Base-by-base conservation (phyloP, 2,329 filamentous ascomycete species). In the Diplodia sapinea region DNA sequence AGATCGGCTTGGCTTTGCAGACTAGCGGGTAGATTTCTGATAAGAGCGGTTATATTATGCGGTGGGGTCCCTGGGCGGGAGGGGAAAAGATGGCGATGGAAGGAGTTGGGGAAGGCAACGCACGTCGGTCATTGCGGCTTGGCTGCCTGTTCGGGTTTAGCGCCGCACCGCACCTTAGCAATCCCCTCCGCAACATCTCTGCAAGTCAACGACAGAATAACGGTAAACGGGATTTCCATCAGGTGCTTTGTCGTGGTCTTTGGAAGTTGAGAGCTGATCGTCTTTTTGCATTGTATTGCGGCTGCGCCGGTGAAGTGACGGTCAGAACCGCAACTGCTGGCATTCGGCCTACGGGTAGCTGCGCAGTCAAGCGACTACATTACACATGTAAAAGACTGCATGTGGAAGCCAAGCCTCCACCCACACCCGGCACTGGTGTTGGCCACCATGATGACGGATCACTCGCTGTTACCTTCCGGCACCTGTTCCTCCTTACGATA, bases 141-240 rank as follows among this genome's bases (percentile, higher is more conserved):
- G 59, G 59, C 59, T 63, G 29, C 59, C 59, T 26, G 4, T 63
- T 63, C 5, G 59, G 59, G 59, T 29, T 20, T 51, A 47, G 43
- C 9, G 43, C 43, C 7, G 2, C 4, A 2, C 43, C 15, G 4
- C n/a, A 3, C 17, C 43, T 7, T n/a, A 20, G 43, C 5, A 20
- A 9, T 47, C 43, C n/a, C 7, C 43, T n/a, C 43, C 1, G 43
- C 17, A 47, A 20, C 43, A 20, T 13, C 43, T n/a, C 17, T 20
- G 8, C 1, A 9, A 8, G n/a, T 20, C 43, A 20, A 47, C 43
- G n/a, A 47, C 43, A 11, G 3, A 47, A 20, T 11, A n/a, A 20
- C 7, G 43, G 43, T 11, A 47, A 11, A n/a, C 43, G 17, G 9
- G 20, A 9, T 47, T 33, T n/a, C 9, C 17, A 8, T 11, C 43